These are phyloP conservation scores for Tephrocybe rancida DNA, from an alignment of 768 basidiomycete genomes.

Conservation along the genomic window DNA sequence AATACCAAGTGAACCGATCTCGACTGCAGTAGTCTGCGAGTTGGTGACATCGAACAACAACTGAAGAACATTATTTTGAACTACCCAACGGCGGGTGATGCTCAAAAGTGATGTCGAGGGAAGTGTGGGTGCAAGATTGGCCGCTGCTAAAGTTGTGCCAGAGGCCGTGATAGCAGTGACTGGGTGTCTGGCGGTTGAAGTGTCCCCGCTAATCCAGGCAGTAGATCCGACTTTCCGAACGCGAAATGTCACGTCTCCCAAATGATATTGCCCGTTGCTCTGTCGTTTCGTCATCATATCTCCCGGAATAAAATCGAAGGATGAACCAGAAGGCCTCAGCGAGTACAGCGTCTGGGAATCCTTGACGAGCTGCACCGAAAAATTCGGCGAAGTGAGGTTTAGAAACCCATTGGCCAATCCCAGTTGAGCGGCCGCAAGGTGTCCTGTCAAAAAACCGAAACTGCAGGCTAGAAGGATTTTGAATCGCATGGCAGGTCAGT, in stretches of 20 bases:
- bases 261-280: slow-evolving; percentile 51
- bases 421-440: slow-evolving; percentile 30
- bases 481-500: slow-evolving; percentile 1
- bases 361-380: slow-evolving; percentile 50
- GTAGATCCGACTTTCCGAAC: slow-evolving; percentile 46
- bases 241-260: slow-evolving; percentile 58
- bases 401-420: slow-evolving; percentile 50
- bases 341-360: slow-evolving; percentile 61
- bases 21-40: slow-evolving; percentile 44
- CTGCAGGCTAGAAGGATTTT: slow-evolving; percentile 2
- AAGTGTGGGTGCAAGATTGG: slow-evolving; percentile 51
- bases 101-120: slow-evolving; percentile 45
- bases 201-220: slow-evolving; percentile 49
- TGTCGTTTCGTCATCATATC: slow-evolving; percentile 52
- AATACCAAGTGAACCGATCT: slow-evolving; percentile 55
- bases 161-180: slow-evolving; percentile 40
- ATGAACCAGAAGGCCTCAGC: slow-evolving; percentile 38
- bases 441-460: slow-evolving; percentile 2
- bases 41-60: slow-evolving; percentile 55
- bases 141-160: slow-evolving; percentile 48
- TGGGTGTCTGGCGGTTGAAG: slow-evolving; percentile 40
- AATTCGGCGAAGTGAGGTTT: slow-evolving; percentile 45
- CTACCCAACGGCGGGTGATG: slow-evolving; percentile 55
- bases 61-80: slow-evolving; percentile 41
- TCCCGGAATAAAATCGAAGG: slow-evolving; percentile 53